phyloP scores from a whole-genome alignment of 805 yeast genomes.

The Priceomyces medius region DNA sequence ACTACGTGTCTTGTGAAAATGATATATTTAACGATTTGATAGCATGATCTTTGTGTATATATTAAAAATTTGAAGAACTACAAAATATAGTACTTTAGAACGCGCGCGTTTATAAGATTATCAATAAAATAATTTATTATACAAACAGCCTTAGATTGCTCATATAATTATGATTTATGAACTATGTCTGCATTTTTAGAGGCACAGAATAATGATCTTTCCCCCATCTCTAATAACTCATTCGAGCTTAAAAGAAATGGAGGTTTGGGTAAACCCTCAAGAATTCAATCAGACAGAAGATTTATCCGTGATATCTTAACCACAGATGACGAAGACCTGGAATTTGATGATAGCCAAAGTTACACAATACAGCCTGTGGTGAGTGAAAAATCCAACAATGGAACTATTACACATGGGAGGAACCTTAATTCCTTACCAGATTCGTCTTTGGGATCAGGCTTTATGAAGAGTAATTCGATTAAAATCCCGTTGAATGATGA shows the following conservation, averaged over 20 bases:
- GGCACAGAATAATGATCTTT: background rate
- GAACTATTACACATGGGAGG: background rate
- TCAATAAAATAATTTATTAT: background rate
- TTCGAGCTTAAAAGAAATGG: background rate
- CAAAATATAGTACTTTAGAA: background rate
- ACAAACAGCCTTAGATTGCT: background rate
- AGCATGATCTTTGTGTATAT: background rate
- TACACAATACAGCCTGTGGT: conserved; percentile 24
- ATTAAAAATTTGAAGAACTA: background rate
- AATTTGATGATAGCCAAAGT: conserved; percentile 29
- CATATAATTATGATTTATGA: background rate
- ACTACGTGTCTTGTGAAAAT: conserved; percentile 43
- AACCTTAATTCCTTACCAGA: background rate
- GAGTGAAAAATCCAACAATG: conserved; percentile 5
- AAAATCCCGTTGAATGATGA: conserved; percentile 14
- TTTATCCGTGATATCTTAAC: conserved; percentile 3
- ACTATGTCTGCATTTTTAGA: conserved; percentile 1
- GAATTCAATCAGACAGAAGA: background rate
- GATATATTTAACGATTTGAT: conserved; percentile 61
- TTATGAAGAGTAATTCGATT: conserved; percentile 7
- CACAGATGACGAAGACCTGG: conserved; percentile 19
- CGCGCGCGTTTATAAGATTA: conserved; percentile 1
- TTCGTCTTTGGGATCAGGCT: background rate
- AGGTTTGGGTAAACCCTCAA: conserved; percentile 2
- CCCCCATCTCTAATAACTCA: background rate